Base-by-base conservation (phyloP, 805 yeast genomes). In the Starmerella ratchasimensis region DNA sequence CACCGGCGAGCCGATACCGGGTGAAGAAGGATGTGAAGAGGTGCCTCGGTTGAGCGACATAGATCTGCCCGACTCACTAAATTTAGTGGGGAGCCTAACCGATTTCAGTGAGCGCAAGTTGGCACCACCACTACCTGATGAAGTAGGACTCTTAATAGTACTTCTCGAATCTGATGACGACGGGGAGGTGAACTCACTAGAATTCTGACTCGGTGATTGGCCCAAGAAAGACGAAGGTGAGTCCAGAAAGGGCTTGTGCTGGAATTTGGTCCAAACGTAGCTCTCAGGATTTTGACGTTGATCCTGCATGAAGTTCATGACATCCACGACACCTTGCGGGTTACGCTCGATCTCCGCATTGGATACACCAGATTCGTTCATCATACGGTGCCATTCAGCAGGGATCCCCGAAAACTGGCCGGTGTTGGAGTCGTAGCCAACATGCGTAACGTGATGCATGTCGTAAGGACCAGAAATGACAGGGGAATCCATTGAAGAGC, bases 341-440 rank as follows among this genome's bases (percentile, higher is more conserved):
- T 90, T 84, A 48, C 78, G 80, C 50, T 79, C 76, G 54, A 84
- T 94, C 51, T 90, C 98, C 38, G 71, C 76, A 46, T 72, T 76
- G 5, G 93, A 71, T 34, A 90, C 81, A 29, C 97, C 97, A 53
- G 82, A 78, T 7, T 90, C 88, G 9, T 78, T 70, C 41, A 90
- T 64, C 16, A 86, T 64, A 43, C 71, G 69, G 46, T 83, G 88
- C 97, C 98, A 90, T 52, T 82, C 94, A 20, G 74, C 76, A 1
- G 98, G 98, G 32, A 90, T 64, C 1, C 96, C 97, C 1, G 86
- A 80, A 53, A 79, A 88, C 39, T 81, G 76, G 11, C 95, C 95
- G 14, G 88, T 75, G 46, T 72, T 74, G 10, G 72, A 64, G 56
- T 88, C 93, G 41, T 80, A 76, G 23, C 94, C 95, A 8, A 90